Base-by-base conservation (phyloP, 306 rosid genomes). In the Sicyos edulis region DNA sequence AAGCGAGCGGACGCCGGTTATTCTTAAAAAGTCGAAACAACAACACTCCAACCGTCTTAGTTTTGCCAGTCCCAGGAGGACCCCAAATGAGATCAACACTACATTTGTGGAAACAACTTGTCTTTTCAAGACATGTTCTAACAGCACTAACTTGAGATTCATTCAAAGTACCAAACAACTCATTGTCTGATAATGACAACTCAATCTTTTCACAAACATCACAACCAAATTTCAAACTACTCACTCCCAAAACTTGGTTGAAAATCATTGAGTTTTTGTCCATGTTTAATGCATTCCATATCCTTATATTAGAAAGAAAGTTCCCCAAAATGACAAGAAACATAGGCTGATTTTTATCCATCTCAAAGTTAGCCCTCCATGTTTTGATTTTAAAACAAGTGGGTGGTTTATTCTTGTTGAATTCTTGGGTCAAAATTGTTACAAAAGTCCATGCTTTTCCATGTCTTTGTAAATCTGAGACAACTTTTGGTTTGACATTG, bases 51-150 rank as follows among this genome's bases (percentile, higher is more conserved):
- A 74, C 69, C 51, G 92, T 83, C 79, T 82, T 91, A 1, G 96
- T 91, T 76, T 91, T 91, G 1, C 96, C 96, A 0, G 95, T 91
- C 57, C 95, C 95, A 7, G 96, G 95, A 2, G 96, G 96, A 51
- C 96, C 96, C 90, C 95, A 85, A 40, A 91, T 85, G 44, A 86
- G 96, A 68, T 91, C 82, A 49, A 88, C 74, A 0, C 78, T 17
- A 54, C 81, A 57, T 16, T 74, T 83, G 49, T 80, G 78, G 54
- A 70, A 24, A 72, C 85, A 76, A 5, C 9, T 74, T 21, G 70
- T 14, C 62, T 76, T 83, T 56, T 60, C 69, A 62, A 88, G 83
- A 68, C 96, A 85, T 9, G 85, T 69, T 55, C 40, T 15, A 59
- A 88, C 72, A 50, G 95, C 87, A 54, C 78, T 16, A 8, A 15